A percentile compares a stretch with the other conserved stretches of the same genome.
Conservation (phyloP, 331 rosid species). For the Malus hybrid region DNA sequence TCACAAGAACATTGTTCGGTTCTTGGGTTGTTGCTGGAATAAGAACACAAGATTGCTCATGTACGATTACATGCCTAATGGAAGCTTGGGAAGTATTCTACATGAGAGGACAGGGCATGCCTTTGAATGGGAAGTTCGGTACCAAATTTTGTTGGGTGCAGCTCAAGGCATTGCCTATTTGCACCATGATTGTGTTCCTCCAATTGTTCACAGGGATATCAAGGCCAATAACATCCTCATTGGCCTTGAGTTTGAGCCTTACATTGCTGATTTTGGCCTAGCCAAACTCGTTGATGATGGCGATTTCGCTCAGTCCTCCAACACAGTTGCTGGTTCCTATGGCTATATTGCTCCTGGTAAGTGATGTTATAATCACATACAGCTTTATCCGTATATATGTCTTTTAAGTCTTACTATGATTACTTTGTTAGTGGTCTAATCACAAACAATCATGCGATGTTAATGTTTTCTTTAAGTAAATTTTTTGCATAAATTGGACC, state of each 20-base stretch:
- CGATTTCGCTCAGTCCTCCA: conserved; percentile 69
- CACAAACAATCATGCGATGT: background rate
- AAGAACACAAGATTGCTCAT: conserved; percentile 66
- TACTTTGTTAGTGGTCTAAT: background rate
- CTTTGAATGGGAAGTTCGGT: conserved; percentile 89
- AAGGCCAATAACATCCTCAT: conserved; percentile 96
- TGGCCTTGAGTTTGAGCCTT: conserved; percentile 90
- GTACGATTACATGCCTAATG: conserved; percentile 93
- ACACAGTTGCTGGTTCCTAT: conserved; percentile 91
- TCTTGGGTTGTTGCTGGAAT: conserved; percentile 86
- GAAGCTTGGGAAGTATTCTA: conserved; percentile 74
- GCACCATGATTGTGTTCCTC: conserved; percentile 95
- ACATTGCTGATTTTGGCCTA: conserved; percentile 89
- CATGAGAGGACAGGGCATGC: conserved; percentile 74
- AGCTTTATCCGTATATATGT: background rate
- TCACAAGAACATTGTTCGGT: conserved; percentile 85
- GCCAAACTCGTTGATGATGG: conserved; percentile 92
- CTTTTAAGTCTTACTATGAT: background rate
- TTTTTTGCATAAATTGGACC: too few relatives aligned
- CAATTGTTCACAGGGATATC: conserved; percentile 90
- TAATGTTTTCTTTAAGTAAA: background rate
- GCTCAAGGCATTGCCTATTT: conserved; percentile 90
- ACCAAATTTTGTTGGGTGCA: conserved; percentile 78
- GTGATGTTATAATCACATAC: conserved; percentile 8
- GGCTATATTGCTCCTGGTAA: conserved; percentile 96